Conservation (phyloP, 148 eudicot genomes). For the Cornus kousa region DNA sequence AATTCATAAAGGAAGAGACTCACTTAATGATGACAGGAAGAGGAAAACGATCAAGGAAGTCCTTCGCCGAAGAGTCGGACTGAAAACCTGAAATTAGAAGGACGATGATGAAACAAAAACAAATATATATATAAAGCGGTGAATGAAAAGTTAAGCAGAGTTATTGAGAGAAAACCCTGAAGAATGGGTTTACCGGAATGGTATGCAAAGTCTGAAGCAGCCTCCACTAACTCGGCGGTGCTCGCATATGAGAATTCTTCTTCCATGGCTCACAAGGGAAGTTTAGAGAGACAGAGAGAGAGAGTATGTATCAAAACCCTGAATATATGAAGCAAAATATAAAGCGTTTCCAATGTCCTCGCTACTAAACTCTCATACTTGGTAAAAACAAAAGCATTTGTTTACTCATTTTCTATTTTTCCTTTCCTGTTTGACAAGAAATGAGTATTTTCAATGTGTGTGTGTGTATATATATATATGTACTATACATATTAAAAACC, state of each 20-base stretch:
- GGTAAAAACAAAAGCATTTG: no score
- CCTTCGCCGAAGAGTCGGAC: conserved; percentile 55
- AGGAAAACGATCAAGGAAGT: conserved; percentile 70
- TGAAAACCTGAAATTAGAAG: conserved; percentile 36
- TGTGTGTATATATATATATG: no score
- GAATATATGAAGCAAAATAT: no score
- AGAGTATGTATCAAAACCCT: background rate
- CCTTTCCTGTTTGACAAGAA: no score
- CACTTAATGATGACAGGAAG: conserved; percentile 78
- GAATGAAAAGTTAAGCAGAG: background rate
- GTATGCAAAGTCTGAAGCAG: conserved; percentile 57
- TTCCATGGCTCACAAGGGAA: conserved; percentile 14
- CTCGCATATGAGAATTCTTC: conserved; percentile 38
- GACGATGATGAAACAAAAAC: background rate
- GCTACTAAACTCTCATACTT: no score
- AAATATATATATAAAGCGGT: background rate
- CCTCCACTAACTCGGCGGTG: conserved; percentile 34
- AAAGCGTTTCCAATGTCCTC: no score
- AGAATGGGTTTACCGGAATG: conserved; percentile 33
- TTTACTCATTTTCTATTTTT: no score
- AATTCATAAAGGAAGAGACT: background rate
- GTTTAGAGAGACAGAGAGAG: background rate
- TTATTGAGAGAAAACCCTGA: background rate
- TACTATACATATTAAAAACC: no score
- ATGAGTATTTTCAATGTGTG: no score